Evolutionary conservation across 1,139 yeast species (phyloP), one percentile per base, ranked within the genome.

Genomic region (Candida smagusa): DNA sequence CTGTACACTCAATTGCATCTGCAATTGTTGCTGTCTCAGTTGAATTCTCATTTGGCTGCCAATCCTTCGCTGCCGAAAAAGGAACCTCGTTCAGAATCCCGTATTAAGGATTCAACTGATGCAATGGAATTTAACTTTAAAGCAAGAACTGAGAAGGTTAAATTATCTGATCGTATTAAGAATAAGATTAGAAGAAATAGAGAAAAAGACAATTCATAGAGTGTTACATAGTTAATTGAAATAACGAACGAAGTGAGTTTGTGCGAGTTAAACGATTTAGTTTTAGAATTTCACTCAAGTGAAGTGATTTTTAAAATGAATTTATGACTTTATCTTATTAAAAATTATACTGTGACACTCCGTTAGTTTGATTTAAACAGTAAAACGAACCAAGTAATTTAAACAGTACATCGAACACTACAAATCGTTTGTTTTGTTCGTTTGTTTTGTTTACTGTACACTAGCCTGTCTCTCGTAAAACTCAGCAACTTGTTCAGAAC

Each of bases 401-500:
- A n/a, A n/a, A n/a, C n/a, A n/a, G n/a, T n/a, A n/a, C n/a, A n/a
- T n/a, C n/a, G n/a, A n/a, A n/a, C n/a, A n/a, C n/a, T n/a, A n/a
- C n/a, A n/a, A n/a, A n/a, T n/a, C n/a, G n/a, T n/a, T n/a, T n/a
- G n/a, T n/a, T n/a, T n/a, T n/a, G n/a, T n/a, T n/a, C n/a, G n/a
- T n/a, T n/a, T n/a, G n/a, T n/a, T n/a, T n/a, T n/a, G n/a, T n/a
- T n/a, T n/a, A 16, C 19, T 16, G 28, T 26, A 68, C 43, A 48
- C 53, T 64, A 2, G 85, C 81, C 59, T 92, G 98, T 42, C 81
- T 74, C 52, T 81, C 81, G 56, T 90, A 92, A 59, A 92, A 81
- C 53, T 90, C 96, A 4, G 88, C 82, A n/a, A 92, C 81, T 59
- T 90, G 95, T 12, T 85, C 86, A 24, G 95, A 82, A 2, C 84